phyloP scores from a whole-genome alignment of 2,329 filamentous ascomycete genomes.

The Sporothrix phasma region DNA sequence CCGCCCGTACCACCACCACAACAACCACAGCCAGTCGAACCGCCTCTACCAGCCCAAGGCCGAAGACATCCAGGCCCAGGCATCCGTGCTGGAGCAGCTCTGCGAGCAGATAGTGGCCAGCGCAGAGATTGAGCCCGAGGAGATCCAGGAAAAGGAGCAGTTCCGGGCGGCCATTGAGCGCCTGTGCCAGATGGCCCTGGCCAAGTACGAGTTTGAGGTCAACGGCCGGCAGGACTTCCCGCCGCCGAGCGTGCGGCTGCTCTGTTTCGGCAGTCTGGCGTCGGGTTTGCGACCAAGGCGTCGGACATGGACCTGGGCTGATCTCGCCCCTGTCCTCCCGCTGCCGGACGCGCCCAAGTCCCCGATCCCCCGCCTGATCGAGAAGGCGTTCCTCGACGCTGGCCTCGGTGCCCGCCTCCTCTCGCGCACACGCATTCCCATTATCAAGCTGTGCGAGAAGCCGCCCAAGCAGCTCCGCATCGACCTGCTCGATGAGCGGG shows the following conservation, averaged over 20 bases:
- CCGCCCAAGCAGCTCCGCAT: constrained; percentile 51
- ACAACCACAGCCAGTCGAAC: constrained; percentile 14
- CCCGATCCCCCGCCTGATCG: constrained; percentile 61
- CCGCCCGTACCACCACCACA: constrained; percentile 6
- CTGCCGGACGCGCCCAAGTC: constrained; percentile 46
- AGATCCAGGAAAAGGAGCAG: constrained; percentile 59
- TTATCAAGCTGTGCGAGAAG: constrained; percentile 74
- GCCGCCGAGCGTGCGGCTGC: constrained; percentile 51
- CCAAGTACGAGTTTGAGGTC: constrained; percentile 37
- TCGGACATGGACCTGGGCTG: constrained; percentile 87
- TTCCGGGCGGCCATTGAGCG: constrained; percentile 57
- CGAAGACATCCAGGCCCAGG: constrained; percentile 41
- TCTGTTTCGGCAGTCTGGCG: constrained; percentile 71
- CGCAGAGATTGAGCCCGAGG: constrained; percentile 52
- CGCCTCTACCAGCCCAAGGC: constrained; percentile 25
- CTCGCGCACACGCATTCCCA: constrained; percentile 70
- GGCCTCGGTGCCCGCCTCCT: constrained; percentile 70
- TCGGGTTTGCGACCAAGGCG: constrained; percentile 82
- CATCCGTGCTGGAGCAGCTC: constrained; percentile 39
- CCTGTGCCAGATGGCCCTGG: constrained; percentile 52
- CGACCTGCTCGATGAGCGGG: constrained; percentile 53
- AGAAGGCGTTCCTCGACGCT: constrained; percentile 60
- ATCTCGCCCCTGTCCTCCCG: constrained; percentile 52
- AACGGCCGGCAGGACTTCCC: constrained; percentile 38
- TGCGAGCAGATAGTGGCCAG: constrained; percentile 41